Conservation (phyloP, 1,284 basidiomycete species). For the Boletus mariae region DNA sequence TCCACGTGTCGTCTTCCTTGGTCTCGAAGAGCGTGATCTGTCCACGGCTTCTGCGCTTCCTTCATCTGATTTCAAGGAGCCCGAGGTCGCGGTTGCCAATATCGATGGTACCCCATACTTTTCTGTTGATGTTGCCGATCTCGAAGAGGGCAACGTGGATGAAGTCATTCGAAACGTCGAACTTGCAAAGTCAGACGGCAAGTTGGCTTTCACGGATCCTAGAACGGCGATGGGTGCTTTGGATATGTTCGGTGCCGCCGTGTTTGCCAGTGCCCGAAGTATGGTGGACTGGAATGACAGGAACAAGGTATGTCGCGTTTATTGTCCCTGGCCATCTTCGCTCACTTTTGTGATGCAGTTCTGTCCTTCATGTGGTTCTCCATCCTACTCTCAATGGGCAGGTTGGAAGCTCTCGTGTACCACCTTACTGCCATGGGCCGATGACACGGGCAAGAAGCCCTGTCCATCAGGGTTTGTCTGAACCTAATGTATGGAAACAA, state of each 20-base stretch:
- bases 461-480: constrained; percentile 63
- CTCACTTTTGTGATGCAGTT: constrained; percentile 47
- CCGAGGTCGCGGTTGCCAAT: constrained; percentile 47
- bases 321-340: neutral
- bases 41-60: constrained; percentile 48
- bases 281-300: constrained; percentile 88
- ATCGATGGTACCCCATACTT: constrained; percentile 78
- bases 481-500: constrained; percentile 6
- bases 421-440: constrained; percentile 67
- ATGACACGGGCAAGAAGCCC: constrained; percentile 55
- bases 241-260: constrained; percentile 58
- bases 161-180: constrained; percentile 42
- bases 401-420: constrained; percentile 92
- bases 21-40: constrained; percentile 66
- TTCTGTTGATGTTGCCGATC: constrained; percentile 66
- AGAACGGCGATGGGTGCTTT: constrained; percentile 55
- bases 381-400: constrained; percentile 86
- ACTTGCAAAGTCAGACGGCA: constrained; percentile 37
- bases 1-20: constrained; percentile 64
- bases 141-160: constrained; percentile 44
- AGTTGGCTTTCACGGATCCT: constrained; percentile 65
- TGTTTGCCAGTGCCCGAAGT: constrained; percentile 75
- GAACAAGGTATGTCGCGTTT: constrained; percentile 58
- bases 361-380: constrained; percentile 84
- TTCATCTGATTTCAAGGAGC: constrained; percentile 57